phyloP scores from a whole-genome alignment of 768 basidiomycete genomes.

The Lactifluus pinguis region DNA sequence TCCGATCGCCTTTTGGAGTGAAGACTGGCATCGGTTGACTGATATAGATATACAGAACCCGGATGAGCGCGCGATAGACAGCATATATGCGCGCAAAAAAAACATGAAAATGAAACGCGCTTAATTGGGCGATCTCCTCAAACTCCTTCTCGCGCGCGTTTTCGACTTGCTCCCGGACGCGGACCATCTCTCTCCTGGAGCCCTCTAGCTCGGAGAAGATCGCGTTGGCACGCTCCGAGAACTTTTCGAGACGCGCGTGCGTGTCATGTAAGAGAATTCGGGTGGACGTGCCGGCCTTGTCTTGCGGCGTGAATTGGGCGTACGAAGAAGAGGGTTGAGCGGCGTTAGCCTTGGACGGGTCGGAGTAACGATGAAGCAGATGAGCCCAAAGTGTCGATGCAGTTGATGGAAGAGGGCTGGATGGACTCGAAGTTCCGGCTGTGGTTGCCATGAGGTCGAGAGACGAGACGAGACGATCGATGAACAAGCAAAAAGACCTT shows the following conservation, averaged over 20 bases:
- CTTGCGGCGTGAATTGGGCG: slow-evolving; percentile 37
- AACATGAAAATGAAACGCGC: slow-evolving; percentile 31
- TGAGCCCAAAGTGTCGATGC: slow-evolving; percentile 42
- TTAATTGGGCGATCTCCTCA: slow-evolving; percentile 46
- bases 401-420: slow-evolving; percentile 15
- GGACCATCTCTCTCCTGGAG: slow-evolving; percentile 43
- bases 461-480: too few relatives aligned
- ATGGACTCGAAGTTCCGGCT: not conserved
- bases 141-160: slow-evolving; percentile 48
- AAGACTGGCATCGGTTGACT: slow-evolving; percentile 59
- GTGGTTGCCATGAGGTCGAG: not conserved
- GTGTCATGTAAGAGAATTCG: slow-evolving; percentile 68
- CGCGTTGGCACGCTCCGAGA: slow-evolving; percentile 46
- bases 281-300: slow-evolving; percentile 62
- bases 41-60: not conserved
- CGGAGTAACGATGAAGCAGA: slow-evolving; percentile 37
- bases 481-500: too few relatives aligned
- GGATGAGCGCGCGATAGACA: slow-evolving; percentile 5
- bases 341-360: slow-evolving; percentile 21
- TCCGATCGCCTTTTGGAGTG: slow-evolving; percentile 51
- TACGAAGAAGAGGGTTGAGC: slow-evolving; percentile 30
- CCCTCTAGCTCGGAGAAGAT: slow-evolving; percentile 43
- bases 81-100: slow-evolving; percentile 19
- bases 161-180: slow-evolving; percentile 49
- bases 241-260: slow-evolving; percentile 60